Evolutionary conservation across 495 filamentous ascomycete genomes (phyloP).

Genomic region (Penicillium pulvis): DNA sequence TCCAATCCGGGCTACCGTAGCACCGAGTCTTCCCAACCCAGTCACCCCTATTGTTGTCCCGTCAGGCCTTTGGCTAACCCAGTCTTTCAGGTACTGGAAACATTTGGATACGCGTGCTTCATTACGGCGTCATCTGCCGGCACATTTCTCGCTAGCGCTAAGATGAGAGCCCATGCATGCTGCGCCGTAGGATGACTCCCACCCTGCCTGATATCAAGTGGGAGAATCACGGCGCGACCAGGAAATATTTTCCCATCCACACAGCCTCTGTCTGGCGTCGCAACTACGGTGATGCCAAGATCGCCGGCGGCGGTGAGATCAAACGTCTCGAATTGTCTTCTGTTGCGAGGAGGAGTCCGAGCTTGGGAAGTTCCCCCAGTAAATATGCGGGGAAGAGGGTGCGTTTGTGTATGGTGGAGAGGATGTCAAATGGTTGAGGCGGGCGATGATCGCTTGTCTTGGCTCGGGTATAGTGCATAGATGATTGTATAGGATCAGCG

Average conservation of each 20-base stretch:
- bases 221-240: not conserved
- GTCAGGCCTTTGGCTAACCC: not conserved
- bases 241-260: not conserved
- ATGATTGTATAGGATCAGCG: not conserved
- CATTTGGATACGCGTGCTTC: not conserved
- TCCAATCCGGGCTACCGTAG: not conserved
- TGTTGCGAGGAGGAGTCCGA: not conserved
- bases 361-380: not conserved
- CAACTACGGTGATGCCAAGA: not conserved
- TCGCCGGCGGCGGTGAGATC: not conserved
- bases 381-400: not conserved
- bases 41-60: not conserved
- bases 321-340: conserved; percentile 1
- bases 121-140: not conserved
- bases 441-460: not conserved
- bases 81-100: not conserved
- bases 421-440: conserved; percentile 2
- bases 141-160: not conserved
- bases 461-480: not conserved
- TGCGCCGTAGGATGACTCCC: not conserved
- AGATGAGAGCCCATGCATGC: not conserved
- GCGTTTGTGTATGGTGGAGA: not conserved
- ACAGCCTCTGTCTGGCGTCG: no score
- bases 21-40: not conserved
- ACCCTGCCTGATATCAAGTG: not conserved